Conservation (phyloP, 1,284 basidiomycete genomes). For the Pyrrhoderma lamaoense region DNA sequence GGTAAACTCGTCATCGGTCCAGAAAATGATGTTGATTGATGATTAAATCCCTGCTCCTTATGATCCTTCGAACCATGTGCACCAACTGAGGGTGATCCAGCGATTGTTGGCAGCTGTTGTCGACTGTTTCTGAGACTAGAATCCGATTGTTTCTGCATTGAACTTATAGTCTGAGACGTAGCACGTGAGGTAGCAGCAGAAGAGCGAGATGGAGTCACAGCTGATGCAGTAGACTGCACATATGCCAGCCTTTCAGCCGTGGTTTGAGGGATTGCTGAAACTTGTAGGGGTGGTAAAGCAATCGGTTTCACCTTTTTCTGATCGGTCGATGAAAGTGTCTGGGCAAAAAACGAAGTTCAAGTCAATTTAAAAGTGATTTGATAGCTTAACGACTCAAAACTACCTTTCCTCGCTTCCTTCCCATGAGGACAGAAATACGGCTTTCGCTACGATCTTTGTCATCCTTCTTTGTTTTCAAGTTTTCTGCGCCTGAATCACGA, state of each 20-base stretch:
- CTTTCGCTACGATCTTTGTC: constrained; percentile 80
- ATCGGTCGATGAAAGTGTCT: constrained; percentile 85
- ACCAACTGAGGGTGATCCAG: constrained; percentile 82
- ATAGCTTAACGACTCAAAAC: constrained; percentile 19
- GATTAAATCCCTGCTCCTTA: constrained; percentile 43
- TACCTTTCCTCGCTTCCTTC: constrained; percentile 89
- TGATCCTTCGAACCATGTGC: constrained; percentile 35
- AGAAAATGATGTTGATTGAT: constrained; percentile 42
- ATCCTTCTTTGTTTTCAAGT: constrained; percentile 55
- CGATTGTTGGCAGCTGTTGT: constrained; percentile 77
- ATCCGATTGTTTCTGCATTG: constrained; percentile 76
- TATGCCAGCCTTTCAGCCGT: constrained; percentile 76
- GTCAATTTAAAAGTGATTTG: constrained; percentile 11
- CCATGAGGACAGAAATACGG: constrained; percentile 80
- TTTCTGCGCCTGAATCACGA: constrained; percentile 43
- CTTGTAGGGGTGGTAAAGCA: constrained; percentile 81
- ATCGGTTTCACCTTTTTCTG: constrained; percentile 62
- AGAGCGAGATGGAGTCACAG: constrained; percentile 37
- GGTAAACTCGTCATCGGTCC: constrained; percentile 31
- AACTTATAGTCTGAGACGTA: constrained; percentile 70
- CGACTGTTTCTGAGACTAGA: constrained; percentile 60
- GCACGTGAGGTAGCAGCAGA: constrained; percentile 47
- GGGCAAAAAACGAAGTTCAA: background rate
- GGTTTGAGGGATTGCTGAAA: constrained; percentile 68
- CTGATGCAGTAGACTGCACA: constrained; percentile 52